A percentile compares a stretch with the other conserved stretches of the same genome.
Conservation (phyloP, 495 filamentous ascomycete genomes). For the Echria macrotheca region DNA sequence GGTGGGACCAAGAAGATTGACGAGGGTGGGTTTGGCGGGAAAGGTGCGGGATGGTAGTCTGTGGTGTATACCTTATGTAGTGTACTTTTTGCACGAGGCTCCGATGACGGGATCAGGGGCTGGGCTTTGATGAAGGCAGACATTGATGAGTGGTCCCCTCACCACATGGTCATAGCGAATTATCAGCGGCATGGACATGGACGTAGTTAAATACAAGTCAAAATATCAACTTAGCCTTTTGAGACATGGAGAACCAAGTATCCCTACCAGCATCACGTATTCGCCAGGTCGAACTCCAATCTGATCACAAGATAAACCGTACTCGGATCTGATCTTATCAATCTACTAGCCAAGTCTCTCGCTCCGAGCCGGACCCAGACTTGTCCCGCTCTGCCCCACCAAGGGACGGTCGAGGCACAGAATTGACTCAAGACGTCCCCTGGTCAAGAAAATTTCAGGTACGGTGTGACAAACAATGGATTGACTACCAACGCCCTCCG, state of each 20-base stretch:
- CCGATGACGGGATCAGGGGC: too few species aligned
- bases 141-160: too few species aligned
- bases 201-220: too few species aligned
- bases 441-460: constrained; percentile 4
- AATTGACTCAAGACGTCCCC: constrained; percentile 8
- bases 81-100: not conserved
- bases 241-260: too few species aligned
- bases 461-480: constrained; percentile 3
- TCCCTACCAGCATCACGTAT: too few species aligned
- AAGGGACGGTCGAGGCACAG: not conserved
- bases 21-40: constrained; percentile 26
- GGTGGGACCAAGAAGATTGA: constrained; percentile 27
- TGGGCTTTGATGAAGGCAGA: too few species aligned
- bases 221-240: too few species aligned
- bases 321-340: constrained; percentile 11
- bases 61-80: not conserved
- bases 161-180: too few species aligned
- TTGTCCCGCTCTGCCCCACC: not conserved
- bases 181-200: too few species aligned
- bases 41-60: constrained; percentile 27
- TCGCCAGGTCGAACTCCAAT: too few species aligned
- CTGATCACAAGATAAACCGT: too few species aligned
- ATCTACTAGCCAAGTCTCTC: constrained; percentile 8
- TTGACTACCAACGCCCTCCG: too few species aligned
- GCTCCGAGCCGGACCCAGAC: not conserved